Conservation (phyloP, 2,329 filamentous ascomycete genomes). For the Aspergillus chevalieri region DNA sequence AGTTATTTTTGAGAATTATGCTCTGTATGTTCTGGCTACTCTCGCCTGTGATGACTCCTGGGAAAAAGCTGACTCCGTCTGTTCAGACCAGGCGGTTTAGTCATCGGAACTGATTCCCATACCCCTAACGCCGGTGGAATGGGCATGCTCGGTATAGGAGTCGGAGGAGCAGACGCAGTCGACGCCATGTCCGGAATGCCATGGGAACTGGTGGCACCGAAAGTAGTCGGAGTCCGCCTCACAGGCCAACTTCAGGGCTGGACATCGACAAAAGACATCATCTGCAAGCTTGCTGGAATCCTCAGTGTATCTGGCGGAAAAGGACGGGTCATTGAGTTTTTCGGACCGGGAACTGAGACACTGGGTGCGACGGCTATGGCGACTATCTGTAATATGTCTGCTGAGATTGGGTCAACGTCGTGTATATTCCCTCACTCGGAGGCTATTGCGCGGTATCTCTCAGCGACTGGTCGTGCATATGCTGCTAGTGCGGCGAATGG, state of each 20-base stretch:
- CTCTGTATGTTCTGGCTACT: constrained; percentile 13
- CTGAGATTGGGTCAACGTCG: constrained; percentile 64
- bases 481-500: constrained; percentile 59
- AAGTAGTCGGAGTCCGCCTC: constrained; percentile 12
- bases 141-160: constrained; percentile 86
- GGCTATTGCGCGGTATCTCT: constrained; percentile 88
- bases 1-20: constrained; percentile 39
- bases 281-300: constrained; percentile 90
- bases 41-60: no score
- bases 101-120: constrained; percentile 94
- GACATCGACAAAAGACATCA: constrained; percentile 89
- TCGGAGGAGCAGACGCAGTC: constrained; percentile 92
- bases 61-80: background rate
- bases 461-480: constrained; percentile 74
- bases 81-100: constrained; percentile 71
- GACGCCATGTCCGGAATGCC: constrained; percentile 93
- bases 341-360: constrained; percentile 61
- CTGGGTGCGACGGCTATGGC: constrained; percentile 77
- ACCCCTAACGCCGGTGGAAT: constrained; percentile 92
- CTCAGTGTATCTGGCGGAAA: constrained; percentile 94
- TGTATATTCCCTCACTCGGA: constrained; percentile 95
- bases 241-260: constrained; percentile 62
- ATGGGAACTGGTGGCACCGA: constrained; percentile 94
- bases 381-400: constrained; percentile 63
- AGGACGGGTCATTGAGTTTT: constrained; percentile 59